Evolutionary conservation across 2,329 filamentous ascomycete species (phyloP), one percentile per base, ranked within the genome.

Genomic region (Curvularia sp.): DNA sequence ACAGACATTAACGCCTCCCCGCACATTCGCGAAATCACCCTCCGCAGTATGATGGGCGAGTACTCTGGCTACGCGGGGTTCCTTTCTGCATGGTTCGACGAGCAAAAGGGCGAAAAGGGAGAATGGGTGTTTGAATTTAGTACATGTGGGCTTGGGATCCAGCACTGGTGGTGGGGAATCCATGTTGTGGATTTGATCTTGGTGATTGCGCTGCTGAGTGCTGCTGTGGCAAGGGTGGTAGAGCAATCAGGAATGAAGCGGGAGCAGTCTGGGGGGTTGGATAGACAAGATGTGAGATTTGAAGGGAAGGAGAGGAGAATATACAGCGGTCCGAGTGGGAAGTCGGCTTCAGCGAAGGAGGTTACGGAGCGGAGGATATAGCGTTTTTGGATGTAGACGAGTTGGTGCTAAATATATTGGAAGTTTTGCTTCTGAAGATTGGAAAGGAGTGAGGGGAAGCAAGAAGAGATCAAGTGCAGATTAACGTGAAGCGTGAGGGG

Each of bases 21-120:
- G 0, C 89, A 89, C 0, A 81, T 97, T 5, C 84, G 94, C 28
- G 95, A 99, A 78, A 87, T 98, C 64, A 99, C 95, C 0, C 90
- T 99, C 2, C 88, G 93, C 58, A 97, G 92, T 77, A 98, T 99
- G 93, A 99, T 99, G 95, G 95, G 95, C 55, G 91, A 91, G 56
- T 99, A 90, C 77, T 89, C 88, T n/a, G 95, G 95, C 20, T 95
- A 97, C 74, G 92, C 93, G 0, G 95, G 93, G 0, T 82, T 99
- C 42, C 78, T 99, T 41, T 95, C 90, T 61, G 84, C 91, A 0
- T 99, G 94, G 94, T 98, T 94, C 72, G 92, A 98, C 75, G 77
- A 85, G 55, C 81, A 83, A 2, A 77, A 78, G 1, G 1, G 88
- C 0, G 86, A 90, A 73, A 97, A 92, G 90, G 85, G 84, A 64